These are phyloP conservation scores for Globisporangium sylvaticum DNA, from an alignment of 352 stramenopile genomes.

Conservation along the genomic window DNA sequence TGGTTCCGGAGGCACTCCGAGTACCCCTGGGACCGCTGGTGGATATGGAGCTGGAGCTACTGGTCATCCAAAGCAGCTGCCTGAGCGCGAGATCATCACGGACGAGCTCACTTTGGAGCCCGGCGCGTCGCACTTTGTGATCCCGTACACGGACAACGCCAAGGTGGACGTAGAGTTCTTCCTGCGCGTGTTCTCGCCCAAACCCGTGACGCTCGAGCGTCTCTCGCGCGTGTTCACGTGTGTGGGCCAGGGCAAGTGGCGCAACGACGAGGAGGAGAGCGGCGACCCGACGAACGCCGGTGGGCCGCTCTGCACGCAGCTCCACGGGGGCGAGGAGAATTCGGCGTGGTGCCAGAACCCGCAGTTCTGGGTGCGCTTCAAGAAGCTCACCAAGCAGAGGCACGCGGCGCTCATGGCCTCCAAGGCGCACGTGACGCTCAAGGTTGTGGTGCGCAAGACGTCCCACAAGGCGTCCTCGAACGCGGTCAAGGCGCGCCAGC, in stretches of 20 bases:
- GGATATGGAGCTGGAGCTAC: background rate
- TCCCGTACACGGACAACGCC: constrained; percentile 75
- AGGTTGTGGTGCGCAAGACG: constrained; percentile 69
- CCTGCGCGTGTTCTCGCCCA: constrained; percentile 79
- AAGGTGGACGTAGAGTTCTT: constrained; percentile 91
- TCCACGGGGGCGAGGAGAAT: constrained; percentile 49
- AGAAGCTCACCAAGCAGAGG: constrained; percentile 19
- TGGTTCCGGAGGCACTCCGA: background rate
- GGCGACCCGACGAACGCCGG: constrained; percentile 64
- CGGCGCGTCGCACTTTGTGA: constrained; percentile 67
- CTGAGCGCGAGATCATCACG: constrained; percentile 78
- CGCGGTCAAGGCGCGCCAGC: constrained; percentile 42
- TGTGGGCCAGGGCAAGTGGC: constrained; percentile 64
- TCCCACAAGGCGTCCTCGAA: constrained; percentile 37
- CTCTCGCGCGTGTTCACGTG: constrained; percentile 62
- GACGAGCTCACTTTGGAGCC: constrained; percentile 74
- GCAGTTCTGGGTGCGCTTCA: constrained; percentile 79
- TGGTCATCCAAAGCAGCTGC: constrained; percentile 31
- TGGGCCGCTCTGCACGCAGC: constrained; percentile 58
- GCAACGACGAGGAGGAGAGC: constrained; percentile 40
- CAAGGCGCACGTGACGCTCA: constrained; percentile 56
- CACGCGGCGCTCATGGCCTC: constrained; percentile 27
- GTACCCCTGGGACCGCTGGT: background rate
- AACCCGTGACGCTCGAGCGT: constrained; percentile 67
- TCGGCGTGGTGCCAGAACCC: constrained; percentile 84